These are phyloP conservation scores for Neofusicoccum laricinum DNA, from an alignment of 2,329 filamentous ascomycete species.

Conservation along the genomic window DNA sequence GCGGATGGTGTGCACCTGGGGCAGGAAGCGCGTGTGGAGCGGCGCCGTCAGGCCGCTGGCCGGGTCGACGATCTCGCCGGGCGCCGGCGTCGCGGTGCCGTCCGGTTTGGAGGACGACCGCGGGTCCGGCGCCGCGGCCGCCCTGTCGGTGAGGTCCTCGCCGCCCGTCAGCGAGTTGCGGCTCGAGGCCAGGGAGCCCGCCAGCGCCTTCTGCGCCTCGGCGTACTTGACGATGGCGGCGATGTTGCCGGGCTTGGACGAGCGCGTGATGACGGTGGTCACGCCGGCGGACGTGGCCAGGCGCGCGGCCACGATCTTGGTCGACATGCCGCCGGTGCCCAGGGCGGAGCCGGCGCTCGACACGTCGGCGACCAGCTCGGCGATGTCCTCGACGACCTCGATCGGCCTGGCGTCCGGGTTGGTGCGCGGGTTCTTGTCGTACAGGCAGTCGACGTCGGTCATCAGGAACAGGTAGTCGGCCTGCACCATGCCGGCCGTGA, in stretches of 20 bases:
- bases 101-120: slow-evolving; percentile 14
- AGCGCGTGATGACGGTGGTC: slow-evolving; percentile 91
- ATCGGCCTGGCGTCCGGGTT: slow-evolving; percentile 85
- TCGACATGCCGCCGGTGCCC: slow-evolving; percentile 95
- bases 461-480: slow-evolving; percentile 96
- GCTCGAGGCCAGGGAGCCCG: slow-evolving; percentile 28
- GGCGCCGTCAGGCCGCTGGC: slow-evolving; percentile 44
- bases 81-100: slow-evolving; percentile 19
- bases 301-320: slow-evolving; percentile 91
- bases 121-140: slow-evolving; percentile 22
- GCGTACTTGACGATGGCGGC: slow-evolving; percentile 79
- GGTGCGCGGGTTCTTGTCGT: slow-evolving; percentile 89
- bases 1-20: slow-evolving; percentile 77
- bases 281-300: slow-evolving; percentile 92
- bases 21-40: slow-evolving; percentile 89
- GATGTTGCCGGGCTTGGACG: slow-evolving; percentile 91
- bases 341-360: slow-evolving; percentile 84
- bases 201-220: slow-evolving; percentile 55
- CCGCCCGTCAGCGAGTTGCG: slow-evolving; percentile 13
- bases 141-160: slow-evolving; percentile 26
- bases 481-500: slow-evolving; percentile 95
- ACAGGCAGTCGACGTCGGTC: slow-evolving; percentile 97
- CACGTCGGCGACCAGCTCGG: slow-evolving; percentile 78
- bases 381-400: slow-evolving; percentile 87
- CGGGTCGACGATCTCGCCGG: slow-evolving; percentile 21